Percentiles rank a stretch among this genome's conserved stretches.
Conservation (phyloP, 2,329 filamentous ascomycete genomes). For the Trichophaea hybrida region DNA sequence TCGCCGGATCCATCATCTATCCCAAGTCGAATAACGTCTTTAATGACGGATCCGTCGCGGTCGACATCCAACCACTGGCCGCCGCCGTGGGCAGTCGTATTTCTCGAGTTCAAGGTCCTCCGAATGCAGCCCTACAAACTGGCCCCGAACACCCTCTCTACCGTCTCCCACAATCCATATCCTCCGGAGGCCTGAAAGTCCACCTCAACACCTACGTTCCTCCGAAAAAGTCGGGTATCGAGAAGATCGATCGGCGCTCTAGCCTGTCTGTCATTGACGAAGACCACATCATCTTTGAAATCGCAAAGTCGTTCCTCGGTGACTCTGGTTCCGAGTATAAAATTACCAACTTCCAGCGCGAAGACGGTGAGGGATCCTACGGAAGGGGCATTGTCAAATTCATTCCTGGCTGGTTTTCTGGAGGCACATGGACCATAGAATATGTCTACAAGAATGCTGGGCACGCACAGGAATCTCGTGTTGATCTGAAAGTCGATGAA, state of each 20-base stretch:
- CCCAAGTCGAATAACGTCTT: slow-evolving; percentile 4
- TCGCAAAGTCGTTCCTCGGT: slow-evolving; percentile 17
- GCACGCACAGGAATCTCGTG: slow-evolving; percentile 8
- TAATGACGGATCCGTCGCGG: slow-evolving; percentile 10
- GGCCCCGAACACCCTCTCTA: slow-evolving; percentile 21
- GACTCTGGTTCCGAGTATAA: slow-evolving; percentile 10
- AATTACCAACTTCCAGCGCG: slow-evolving; percentile 14
- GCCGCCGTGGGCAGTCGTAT: background rate
- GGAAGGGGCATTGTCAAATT: slow-evolving; percentile 15
- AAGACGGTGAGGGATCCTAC: slow-evolving; percentile 14
- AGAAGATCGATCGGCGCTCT: slow-evolving; percentile 13
- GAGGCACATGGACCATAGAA: slow-evolving; percentile 16
- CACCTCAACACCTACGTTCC: slow-evolving; percentile 17
- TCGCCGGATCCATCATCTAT: slow-evolving; percentile 20
- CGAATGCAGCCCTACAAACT: slow-evolving; percentile 6
- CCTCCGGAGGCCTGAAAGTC: slow-evolving; percentile 19
- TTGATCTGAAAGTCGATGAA: slow-evolving; percentile 17
- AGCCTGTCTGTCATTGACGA: slow-evolving; percentile 17
- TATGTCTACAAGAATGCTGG: slow-evolving; percentile 16
- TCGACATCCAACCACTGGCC: slow-evolving; percentile 13
- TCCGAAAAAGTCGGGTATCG: slow-evolving; percentile 2
- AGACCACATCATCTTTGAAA: slow-evolving; percentile 21
- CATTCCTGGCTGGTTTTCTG: slow-evolving; percentile 18
- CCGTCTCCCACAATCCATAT: slow-evolving; percentile 20
- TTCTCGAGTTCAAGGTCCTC: background rate